phyloP scores from a whole-genome alignment of 2,329 filamentous ascomycete species.

The Trichoderma simmonsii region DNA sequence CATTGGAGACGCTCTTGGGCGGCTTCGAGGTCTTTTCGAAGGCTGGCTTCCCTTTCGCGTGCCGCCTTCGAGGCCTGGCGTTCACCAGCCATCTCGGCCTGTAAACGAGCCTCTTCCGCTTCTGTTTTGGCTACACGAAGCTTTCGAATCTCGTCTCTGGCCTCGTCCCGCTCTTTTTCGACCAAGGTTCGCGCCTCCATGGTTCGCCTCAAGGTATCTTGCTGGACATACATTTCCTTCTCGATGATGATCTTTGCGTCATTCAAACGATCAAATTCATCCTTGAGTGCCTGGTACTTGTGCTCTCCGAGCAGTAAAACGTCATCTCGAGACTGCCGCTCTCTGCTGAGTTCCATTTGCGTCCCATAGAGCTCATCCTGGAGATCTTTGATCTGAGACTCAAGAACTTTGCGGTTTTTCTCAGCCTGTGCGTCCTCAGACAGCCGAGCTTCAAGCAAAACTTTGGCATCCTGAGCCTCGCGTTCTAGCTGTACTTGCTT shows the following conservation, averaged over 20 bases:
- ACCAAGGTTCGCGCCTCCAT: slow-evolving; percentile 76
- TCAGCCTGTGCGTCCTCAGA: slow-evolving; percentile 84
- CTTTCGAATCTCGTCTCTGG: slow-evolving; percentile 78
- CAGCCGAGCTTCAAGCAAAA: slow-evolving; percentile 79
- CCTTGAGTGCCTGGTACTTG: slow-evolving; percentile 75
- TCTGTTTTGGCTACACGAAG: slow-evolving; percentile 80
- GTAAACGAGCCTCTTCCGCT: slow-evolving; percentile 79
- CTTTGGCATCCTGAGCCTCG: slow-evolving; percentile 85
- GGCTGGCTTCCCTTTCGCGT: slow-evolving; percentile 72
- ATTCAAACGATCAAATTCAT: slow-evolving; percentile 82
- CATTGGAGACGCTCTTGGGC: slow-evolving; percentile 74
- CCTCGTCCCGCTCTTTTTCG: slow-evolving; percentile 85
- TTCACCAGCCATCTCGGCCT: slow-evolving; percentile 78
- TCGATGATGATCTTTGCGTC: slow-evolving; percentile 96
- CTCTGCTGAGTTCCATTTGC: slow-evolving; percentile 84
- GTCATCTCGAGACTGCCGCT: slow-evolving; percentile 90
- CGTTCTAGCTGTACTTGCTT: slow-evolving; percentile 82
- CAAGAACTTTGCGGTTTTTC: slow-evolving; percentile 76
- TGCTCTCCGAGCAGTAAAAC: slow-evolving; percentile 88
- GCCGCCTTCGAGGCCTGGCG: slow-evolving; percentile 74
- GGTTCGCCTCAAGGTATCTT: slow-evolving; percentile 83
- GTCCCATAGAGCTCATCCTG: slow-evolving; percentile 81
- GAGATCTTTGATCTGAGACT: slow-evolving; percentile 81
- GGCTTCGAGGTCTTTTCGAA: slow-evolving; percentile 76
- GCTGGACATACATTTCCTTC: slow-evolving; percentile 94